phyloP scores from a whole-genome alignment of 2,329 filamentous ascomycete genomes.

The Immersiporthe knoxdaviesiana region DNA sequence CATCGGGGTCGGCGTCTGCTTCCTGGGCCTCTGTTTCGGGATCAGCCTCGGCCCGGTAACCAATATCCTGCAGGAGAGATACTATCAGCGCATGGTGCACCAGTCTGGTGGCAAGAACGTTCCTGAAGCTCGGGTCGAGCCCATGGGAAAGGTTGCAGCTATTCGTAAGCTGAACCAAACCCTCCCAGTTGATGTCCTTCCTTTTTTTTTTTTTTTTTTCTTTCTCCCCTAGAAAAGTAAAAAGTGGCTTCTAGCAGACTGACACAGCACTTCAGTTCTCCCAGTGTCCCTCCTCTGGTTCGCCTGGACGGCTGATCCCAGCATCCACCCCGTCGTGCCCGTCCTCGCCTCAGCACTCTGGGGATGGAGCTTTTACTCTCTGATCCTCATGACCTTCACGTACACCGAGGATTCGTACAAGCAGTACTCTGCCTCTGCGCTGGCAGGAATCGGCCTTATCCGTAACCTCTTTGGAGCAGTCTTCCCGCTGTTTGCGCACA shows the following conservation, averaged over 20 bases:
- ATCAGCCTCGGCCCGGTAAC: slow-evolving; percentile 43
- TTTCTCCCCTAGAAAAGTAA: too few species aligned
- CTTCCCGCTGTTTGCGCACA: slow-evolving; percentile 43
- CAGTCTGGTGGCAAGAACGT: slow-evolving; percentile 39
- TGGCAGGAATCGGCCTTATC: slow-evolving; percentile 46
- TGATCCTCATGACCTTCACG: slow-evolving; percentile 53
- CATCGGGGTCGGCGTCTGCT: slow-evolving; percentile 45
- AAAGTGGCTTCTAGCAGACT: background rate
- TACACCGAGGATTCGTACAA: slow-evolving; percentile 54
- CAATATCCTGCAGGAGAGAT: slow-evolving; percentile 48
- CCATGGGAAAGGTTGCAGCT: slow-evolving; percentile 43
- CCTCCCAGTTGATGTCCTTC: too few species aligned
- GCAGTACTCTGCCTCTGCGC: slow-evolving; percentile 44
- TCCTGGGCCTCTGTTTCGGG: slow-evolving; percentile 38
- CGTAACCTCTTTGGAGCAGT: slow-evolving; percentile 44
- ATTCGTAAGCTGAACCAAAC: slow-evolving; percentile 39
- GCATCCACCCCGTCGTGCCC: slow-evolving; percentile 48
- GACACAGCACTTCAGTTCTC: slow-evolving; percentile 30
- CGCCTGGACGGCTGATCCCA: slow-evolving; percentile 39
- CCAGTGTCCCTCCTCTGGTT: slow-evolving; percentile 42
- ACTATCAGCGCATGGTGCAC: slow-evolving; percentile 42
- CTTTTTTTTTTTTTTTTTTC: too few species aligned
- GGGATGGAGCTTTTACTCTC: slow-evolving; percentile 53
- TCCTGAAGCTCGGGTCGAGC: slow-evolving; percentile 47
- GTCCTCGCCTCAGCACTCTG: slow-evolving; percentile 53